phyloP scores from a whole-genome alignment of 78 protist species.

The Isochrysis galbana region DNA sequence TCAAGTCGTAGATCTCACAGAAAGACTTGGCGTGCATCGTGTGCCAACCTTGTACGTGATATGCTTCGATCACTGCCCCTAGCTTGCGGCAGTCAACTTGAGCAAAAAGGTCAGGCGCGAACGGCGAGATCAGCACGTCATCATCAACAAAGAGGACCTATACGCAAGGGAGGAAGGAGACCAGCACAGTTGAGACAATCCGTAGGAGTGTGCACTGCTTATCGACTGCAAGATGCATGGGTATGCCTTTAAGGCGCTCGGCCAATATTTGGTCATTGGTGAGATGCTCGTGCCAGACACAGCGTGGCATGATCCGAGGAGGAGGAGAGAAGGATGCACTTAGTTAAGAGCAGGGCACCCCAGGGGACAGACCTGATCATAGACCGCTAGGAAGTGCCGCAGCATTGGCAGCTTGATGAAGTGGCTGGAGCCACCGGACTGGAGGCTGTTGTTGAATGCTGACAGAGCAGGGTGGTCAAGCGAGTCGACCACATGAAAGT shows the following conservation, averaged over 20 bases:
- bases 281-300: too few relatives aligned
- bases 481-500: neutral
- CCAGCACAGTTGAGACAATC: too few relatives aligned
- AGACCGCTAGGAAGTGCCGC: neutral
- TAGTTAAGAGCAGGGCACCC: too few relatives aligned
- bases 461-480: neutral
- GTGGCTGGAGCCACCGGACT: neutral
- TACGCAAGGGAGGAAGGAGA: too few relatives aligned
- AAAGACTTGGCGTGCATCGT: neutral
- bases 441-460: neutral
- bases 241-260: too few relatives aligned
- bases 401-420: constrained; percentile 19
- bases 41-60: constrained; percentile 19
- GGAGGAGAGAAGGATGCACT: too few relatives aligned
- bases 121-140: neutral
- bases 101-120: neutral
- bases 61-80: neutral
- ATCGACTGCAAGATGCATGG: too few relatives aligned
- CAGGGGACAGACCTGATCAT: too few relatives aligned
- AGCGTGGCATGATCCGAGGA: too few relatives aligned
- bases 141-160: neutral
- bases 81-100: neutral
- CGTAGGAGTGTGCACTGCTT: too few relatives aligned
- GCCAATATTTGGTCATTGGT: too few relatives aligned
- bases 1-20: neutral